These are phyloP conservation scores for Globisporangium ultimum DNA, from an alignment of 352 stramenopile species.

Conservation along the genomic window DNA sequence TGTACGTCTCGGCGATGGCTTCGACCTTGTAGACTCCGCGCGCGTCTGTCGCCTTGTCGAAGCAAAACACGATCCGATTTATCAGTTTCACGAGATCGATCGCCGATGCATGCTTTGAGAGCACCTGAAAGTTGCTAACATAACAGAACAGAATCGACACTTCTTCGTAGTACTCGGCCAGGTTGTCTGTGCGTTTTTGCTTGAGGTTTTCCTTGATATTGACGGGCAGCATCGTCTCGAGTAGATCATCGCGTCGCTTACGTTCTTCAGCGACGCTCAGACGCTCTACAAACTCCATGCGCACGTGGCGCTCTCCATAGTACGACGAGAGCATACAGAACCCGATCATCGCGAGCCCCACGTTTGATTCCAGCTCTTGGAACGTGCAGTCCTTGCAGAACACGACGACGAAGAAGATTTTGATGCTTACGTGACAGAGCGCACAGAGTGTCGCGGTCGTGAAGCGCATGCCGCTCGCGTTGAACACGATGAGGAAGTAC, in stretches of 20 bases:
- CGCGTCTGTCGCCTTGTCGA: constrained; percentile 72
- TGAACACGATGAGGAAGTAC: constrained; percentile 57
- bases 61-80: constrained; percentile 85
- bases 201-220: constrained; percentile 80
- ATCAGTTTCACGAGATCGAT: constrained; percentile 84
- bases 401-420: constrained; percentile 42
- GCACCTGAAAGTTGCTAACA: constrained; percentile 74
- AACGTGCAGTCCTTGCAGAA: constrained; percentile 50
- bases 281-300: constrained; percentile 59
- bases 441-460: constrained; percentile 46
- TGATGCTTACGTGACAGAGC: constrained; percentile 42
- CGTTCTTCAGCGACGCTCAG: constrained; percentile 61
- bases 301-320: constrained; percentile 61
- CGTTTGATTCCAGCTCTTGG: constrained; percentile 46
- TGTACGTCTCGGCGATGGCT: constrained; percentile 85
- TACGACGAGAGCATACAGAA: constrained; percentile 73
- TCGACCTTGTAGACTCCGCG: constrained; percentile 85
- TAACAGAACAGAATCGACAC: constrained; percentile 85
- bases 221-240: constrained; percentile 73
- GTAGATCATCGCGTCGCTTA: constrained; percentile 61
- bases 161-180: constrained; percentile 72
- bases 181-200: constrained; percentile 55
- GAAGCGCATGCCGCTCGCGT: constrained; percentile 70
- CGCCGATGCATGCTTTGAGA: constrained; percentile 59
- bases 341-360: constrained; percentile 44